A percentile compares a stretch with the other conserved stretches of the same genome.
Conservation (phyloP, 768 basidiomycete genomes). For the Leccinum disarticulatum region DNA sequence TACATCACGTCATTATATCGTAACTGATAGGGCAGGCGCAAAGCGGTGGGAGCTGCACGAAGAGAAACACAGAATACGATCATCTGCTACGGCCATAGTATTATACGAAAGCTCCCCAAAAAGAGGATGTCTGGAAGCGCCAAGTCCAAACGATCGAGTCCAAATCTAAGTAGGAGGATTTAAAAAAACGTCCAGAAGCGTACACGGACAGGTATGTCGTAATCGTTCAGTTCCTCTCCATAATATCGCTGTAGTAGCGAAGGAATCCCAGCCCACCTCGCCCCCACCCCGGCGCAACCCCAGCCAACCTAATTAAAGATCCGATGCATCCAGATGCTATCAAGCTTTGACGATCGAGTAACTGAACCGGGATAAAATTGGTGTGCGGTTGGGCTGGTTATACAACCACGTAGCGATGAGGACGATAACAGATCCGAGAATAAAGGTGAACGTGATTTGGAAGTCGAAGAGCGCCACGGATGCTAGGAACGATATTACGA, state of each 20-base stretch:
- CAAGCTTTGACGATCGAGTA: constrained; percentile 30
- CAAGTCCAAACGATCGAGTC: constrained; percentile 25
- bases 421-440: constrained; percentile 81
- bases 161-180: constrained; percentile 23
- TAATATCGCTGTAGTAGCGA: constrained; percentile 2
- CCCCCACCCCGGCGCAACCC: background rate
- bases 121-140: constrained; percentile 13
- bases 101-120: constrained; percentile 19
- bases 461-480: constrained; percentile 90
- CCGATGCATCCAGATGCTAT: constrained; percentile 7
- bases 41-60: constrained; percentile 3
- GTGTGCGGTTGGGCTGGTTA: constrained; percentile 59
- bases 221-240: constrained; percentile 16
- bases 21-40: constrained; percentile 16
- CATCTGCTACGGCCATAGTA: constrained; percentile 5
- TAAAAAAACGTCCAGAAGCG: constrained; percentile 25
- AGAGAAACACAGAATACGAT: constrained; percentile 15
- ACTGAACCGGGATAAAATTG: constrained; percentile 27
- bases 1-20: constrained; percentile 31
- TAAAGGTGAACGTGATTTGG: constrained; percentile 80
- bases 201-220: constrained; percentile 20
- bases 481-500: constrained; percentile 92
- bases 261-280: constrained; percentile 1
- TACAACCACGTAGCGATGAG: constrained; percentile 91
- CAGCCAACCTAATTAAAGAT: background rate